Evolutionary conservation across 1,284 basidiomycete genomes (phyloP), one percentile per base, ranked within the genome.

Genomic region (Puccinia triticina): DNA sequence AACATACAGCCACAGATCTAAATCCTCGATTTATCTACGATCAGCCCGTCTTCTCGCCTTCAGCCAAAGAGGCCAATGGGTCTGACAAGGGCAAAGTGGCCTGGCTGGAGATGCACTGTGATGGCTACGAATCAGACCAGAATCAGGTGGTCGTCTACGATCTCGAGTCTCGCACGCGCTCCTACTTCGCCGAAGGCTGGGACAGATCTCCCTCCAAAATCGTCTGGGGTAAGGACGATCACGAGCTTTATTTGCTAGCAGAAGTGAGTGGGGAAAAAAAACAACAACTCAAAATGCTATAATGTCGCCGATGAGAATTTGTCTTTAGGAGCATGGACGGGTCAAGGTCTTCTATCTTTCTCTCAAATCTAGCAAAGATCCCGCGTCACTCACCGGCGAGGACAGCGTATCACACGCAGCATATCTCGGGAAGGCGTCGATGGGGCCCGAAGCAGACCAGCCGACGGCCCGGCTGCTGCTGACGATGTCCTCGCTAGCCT

Each of bases 61-160:
- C 34, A n/a, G 79, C 79, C 1, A 48, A 64, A 37, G 26, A 32
- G 1, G 69, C 23, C 23, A 40, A 67, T 48, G n/a, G 16, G 46
- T 26, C 32, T 18, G 72, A 82, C 40, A 84, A 84, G 4, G 80
- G 84, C 16, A 83, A 80, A 59, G 53, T 86, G 26, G 83, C 82
- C 61, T 86, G 84, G 84, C 81, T 86, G 16, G 85, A 86, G 83
- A 85, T 85, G 85, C 71, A 78, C 26, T 82, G 75, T 29, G 85
- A 86, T 77, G 84, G 85, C 1, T 85, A 83, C 64, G 85, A 86
- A 83, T 83, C 83, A 18, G 85, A 86, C 78, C 83, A 82, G 40
- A 84, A 84, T 32, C 67, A 80, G 26, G 53, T 85, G n/a, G 83
- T 84, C 40, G 43, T 83, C 32, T 82, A 82, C 43, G 64, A 76